phyloP scores from a whole-genome alignment of 352 stramenopile species.

The Phytopythium boreale region DNA sequence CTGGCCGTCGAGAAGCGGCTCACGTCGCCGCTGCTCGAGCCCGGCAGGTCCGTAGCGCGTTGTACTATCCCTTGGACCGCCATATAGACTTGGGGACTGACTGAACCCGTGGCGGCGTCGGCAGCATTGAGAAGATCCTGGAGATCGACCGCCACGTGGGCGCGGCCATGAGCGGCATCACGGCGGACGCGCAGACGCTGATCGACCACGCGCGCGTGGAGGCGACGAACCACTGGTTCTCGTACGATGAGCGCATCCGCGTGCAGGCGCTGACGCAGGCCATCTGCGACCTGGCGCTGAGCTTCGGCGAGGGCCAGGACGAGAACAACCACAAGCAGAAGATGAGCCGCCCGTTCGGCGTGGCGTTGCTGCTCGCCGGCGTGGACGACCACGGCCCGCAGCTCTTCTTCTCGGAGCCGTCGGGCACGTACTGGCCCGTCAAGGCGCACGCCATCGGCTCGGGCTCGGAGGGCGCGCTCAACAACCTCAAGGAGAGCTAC shows the following conservation, averaged over 20 bases:
- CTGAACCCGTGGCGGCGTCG: conserved; percentile 8
- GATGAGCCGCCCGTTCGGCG: conserved; percentile 98
- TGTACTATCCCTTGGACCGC: too few relatives aligned
- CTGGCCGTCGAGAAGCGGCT: conserved; percentile 99
- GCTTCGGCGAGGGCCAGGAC: conserved; percentile 91
- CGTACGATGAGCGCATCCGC: conserved; percentile 97
- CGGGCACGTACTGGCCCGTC: conserved; percentile 97
- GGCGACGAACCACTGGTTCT: conserved; percentile 98
- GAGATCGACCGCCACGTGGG: conserved; percentile 99
- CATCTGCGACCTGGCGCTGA: conserved; percentile 98
- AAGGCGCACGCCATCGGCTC: conserved; percentile 99
- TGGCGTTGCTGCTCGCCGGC: conserved; percentile 97
- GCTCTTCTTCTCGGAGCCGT: conserved; percentile 97
- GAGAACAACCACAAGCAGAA: conserved; percentile 96
- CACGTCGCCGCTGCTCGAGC: conserved; percentile 95
- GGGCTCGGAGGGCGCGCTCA: conserved; percentile 96
- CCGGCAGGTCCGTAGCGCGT: conserved; percentile 49
- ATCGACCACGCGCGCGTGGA: conserved; percentile 99
- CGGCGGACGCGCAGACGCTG: conserved; percentile 97
- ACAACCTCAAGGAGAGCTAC: conserved; percentile 98
- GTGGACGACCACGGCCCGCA: conserved; percentile 93
- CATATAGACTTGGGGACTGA: too few relatives aligned
- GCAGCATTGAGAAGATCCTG: conserved; percentile 99
- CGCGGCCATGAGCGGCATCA: conserved; percentile 98
- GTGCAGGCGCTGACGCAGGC: conserved; percentile 98